Evolutionary conservation across 1,284 basidiomycete species (phyloP), one percentile per base, ranked within the genome.

Genomic region (Papiliotrema fonsecae): DNA sequence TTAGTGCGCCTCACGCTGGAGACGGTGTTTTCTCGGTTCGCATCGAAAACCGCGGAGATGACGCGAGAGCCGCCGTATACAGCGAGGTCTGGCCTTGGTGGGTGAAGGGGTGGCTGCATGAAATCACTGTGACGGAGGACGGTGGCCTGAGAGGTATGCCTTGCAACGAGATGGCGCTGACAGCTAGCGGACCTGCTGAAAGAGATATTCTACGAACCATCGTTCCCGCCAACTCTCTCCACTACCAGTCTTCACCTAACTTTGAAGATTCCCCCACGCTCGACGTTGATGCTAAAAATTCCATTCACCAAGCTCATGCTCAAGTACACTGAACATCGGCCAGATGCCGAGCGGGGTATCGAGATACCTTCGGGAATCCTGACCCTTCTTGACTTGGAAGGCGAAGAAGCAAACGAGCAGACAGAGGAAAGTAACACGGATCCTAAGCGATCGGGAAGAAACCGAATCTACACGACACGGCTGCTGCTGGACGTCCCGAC

Each of bases 61-160:
- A 68, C 0, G 65, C 78, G 2, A 70, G 85, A 27, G 73, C 78
- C 26, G 78, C 85, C 0, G 72, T 86, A 7, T 97, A 94, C 74
- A 80, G 90, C 45, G 96, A 98, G 71, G 86, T 87, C 2, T 84
- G 96, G 78, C 94, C 94, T 3, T 96, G 91, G 84, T 85, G 92
- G 64, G 79, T 97, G 42, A 85, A 87, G 55, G 85, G 89, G 41
- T 92, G 87, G 75, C 76, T 96, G 53, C 87, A 92, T 72, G 91
- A 92, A 5, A 75, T 97, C 42, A 67, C 71, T 19, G 70, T 82
- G 2, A 61, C 72, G 21, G 52, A 69, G 11, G 65, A 64, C 4
- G 36, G 55, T 3, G 51, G 50, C 25, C 52, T 54, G 57, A 21
- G 45, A 47, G 45, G 63, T 60, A 37, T 53, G 61, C 47, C 3